These are phyloP conservation scores for Hepatocystis sp. DNA, from an alignment of 169 alveolate species.

Conservation along the genomic window DNA sequence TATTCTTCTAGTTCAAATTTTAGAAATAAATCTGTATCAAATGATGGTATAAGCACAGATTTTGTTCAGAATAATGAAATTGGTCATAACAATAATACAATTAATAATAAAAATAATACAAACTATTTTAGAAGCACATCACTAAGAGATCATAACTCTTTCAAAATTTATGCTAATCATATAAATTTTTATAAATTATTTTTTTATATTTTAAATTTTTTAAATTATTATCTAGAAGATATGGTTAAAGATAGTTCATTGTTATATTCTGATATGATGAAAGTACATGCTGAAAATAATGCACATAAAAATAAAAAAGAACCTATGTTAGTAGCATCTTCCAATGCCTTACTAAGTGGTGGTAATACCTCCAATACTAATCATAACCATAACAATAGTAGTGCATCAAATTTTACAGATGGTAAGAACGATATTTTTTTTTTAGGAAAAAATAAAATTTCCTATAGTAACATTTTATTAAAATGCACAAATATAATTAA, in stretches of 20 bases:
- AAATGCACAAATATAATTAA: conserved; percentile 64
- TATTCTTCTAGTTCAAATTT: conserved; percentile 34
- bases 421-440: conserved; percentile 65
- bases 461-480: conserved; percentile 65
- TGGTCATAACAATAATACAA: background rate
- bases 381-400: conserved; percentile 65
- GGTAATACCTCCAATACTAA: too few species aligned
- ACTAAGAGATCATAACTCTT: conserved; percentile 44
- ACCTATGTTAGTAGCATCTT: conserved; percentile 32
- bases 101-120: conserved; percentile 4
- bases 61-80: conserved; percentile 47
- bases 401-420: conserved; percentile 33
- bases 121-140: conserved; percentile 32
- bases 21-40: conserved; percentile 42
- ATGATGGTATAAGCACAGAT: conserved; percentile 44
- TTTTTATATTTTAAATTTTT: conserved; percentile 66
- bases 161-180: conserved; percentile 48
- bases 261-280: conserved; percentile 71
- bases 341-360: conserved; percentile 42
- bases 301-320: conserved; percentile 73
- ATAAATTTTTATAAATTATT: conserved; percentile 59
- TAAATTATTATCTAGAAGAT: conserved; percentile 73
- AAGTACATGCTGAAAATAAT: conserved; percentile 69
- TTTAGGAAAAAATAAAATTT: conserved; percentile 50
- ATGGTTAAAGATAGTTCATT: conserved; percentile 73